Conservation (phyloP, 352 stramenopile species). For the Phytophthora chlamydospora region DNA sequence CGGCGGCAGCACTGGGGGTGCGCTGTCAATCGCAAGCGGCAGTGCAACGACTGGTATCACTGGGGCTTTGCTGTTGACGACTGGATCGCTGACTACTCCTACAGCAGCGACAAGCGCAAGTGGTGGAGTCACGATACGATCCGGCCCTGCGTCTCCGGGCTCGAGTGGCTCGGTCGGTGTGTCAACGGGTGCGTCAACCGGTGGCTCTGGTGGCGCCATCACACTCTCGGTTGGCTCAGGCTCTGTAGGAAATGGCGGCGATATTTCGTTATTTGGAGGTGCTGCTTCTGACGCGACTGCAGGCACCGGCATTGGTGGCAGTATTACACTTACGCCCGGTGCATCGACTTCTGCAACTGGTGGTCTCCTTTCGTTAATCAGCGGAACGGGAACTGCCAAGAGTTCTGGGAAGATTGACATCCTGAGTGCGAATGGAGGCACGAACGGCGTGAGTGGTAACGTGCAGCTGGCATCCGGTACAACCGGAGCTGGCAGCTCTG, state of each 20-base stretch:
- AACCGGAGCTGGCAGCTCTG: constrained; percentile 52
- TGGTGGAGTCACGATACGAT: constrained; percentile 38
- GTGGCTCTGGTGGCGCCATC: constrained; percentile 30
- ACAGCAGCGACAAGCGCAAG: constrained; percentile 23
- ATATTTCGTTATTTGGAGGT: constrained; percentile 30
- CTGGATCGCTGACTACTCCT: constrained; percentile 15
- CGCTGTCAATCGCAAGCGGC: constrained; percentile 31
- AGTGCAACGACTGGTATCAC: constrained; percentile 25
- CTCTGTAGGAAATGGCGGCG: constrained; percentile 33
- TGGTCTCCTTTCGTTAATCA: constrained; percentile 43
- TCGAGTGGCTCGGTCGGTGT: constrained; percentile 33
- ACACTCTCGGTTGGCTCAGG: constrained; percentile 37
- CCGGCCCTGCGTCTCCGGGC: constrained; percentile 29
- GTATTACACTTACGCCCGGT: constrained; percentile 44
- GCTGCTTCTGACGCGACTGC: constrained; percentile 17
- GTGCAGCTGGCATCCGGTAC: constrained; percentile 45
- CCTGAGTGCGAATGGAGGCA: constrained; percentile 34
- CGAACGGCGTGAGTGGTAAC: constrained; percentile 59
- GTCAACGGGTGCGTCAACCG: constrained; percentile 27
- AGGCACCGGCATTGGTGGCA: constrained; percentile 39
- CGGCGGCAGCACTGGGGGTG: constrained; percentile 32
- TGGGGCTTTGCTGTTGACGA: constrained; percentile 27
- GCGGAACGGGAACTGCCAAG: constrained; percentile 42
- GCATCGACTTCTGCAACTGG: constrained; percentile 41
- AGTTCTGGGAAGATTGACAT: constrained; percentile 55